Conservation (phyloP, 225 moss, liverwort and hornwort genomes). For the Physcomitrium patens region DNA sequence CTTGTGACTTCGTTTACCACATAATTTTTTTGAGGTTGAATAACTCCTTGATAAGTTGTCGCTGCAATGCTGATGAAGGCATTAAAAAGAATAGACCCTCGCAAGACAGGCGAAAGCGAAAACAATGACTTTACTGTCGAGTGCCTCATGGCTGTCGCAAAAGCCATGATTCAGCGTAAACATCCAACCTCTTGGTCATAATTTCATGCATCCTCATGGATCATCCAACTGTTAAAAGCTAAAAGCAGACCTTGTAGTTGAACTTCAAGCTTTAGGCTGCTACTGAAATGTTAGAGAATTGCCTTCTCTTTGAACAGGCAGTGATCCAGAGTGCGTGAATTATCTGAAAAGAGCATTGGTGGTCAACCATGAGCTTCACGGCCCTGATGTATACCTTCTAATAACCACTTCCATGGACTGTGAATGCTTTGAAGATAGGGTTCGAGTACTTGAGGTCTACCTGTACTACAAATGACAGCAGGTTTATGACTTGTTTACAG, state of each 20-base stretch:
- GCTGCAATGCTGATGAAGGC: constrained; percentile 56
- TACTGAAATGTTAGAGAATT: not conserved
- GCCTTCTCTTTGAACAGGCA: constrained; percentile 33
- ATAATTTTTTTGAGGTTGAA: not conserved
- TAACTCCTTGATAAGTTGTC: constrained; percentile 15
- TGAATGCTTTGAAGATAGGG: not conserved
- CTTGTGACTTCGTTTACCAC: not conserved
- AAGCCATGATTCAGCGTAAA: constrained; percentile 83
- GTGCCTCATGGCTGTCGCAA: constrained; percentile 74
- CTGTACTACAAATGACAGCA: too few relatives aligned
- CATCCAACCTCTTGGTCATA: not conserved
- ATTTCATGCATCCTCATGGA: rapidly evolving
- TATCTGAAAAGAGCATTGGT: constrained; percentile 80
- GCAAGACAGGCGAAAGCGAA: constrained; percentile 42
- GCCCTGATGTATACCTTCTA: constrained; percentile 49
- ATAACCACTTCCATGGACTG: not conserved
- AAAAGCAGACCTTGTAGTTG: too few relatives aligned
- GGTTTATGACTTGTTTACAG: not conserved
- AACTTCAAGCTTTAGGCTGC: not conserved
- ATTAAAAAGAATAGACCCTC: constrained; percentile 71
- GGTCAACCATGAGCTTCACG: constrained; percentile 69
- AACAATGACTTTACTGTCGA: constrained; percentile 66
- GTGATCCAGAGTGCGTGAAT: constrained; percentile 80
- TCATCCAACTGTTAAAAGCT: not conserved
- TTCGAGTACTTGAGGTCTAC: too few relatives aligned